Percentiles rank a stretch among this genome's conserved stretches.
phyloP scores from a whole-genome alignment of 2,329 filamentous ascomycete species.

The Penicillium nordicum region DNA sequence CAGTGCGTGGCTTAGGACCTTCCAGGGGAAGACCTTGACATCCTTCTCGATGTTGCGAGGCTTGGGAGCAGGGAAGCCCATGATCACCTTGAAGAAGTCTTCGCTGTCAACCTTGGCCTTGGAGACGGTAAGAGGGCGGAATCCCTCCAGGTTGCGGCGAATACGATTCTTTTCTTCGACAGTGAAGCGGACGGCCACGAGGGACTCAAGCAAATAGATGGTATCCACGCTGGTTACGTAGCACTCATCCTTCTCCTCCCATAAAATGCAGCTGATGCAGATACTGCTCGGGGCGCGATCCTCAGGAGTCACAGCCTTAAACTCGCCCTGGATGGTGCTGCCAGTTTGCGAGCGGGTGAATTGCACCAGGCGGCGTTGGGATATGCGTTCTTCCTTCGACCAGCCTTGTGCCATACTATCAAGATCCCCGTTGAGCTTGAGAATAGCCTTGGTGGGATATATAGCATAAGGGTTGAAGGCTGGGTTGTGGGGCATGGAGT shows the following conservation, averaged over 20 bases:
- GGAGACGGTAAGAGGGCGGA: conserved; percentile 86
- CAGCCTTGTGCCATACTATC: conserved; percentile 79
- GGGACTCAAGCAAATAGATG: conserved; percentile 86
- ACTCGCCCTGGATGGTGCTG: conserved; percentile 75
- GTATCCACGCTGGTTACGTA: conserved; percentile 97
- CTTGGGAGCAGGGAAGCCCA: conserved; percentile 93
- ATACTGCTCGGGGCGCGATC: conserved; percentile 80
- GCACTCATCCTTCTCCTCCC: conserved; percentile 86
- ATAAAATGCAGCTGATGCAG: conserved; percentile 96
- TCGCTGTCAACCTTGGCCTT: conserved; percentile 91
- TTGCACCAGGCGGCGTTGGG: conserved; percentile 78
- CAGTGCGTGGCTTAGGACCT: conserved; percentile 76
- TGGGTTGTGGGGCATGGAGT: conserved; percentile 46
- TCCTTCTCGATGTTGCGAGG: conserved; percentile 98
- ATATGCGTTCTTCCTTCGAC: conserved; percentile 75
- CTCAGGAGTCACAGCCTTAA: conserved; percentile 73
- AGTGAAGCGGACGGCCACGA: conserved; percentile 82
- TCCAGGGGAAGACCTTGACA: conserved; percentile 98
- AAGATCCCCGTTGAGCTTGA: conserved; percentile 83
- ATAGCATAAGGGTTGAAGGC: conserved; percentile 75
- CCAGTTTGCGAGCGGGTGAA: conserved; percentile 81
- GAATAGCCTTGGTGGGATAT: conserved; percentile 76
- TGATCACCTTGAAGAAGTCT: conserved; percentile 98
- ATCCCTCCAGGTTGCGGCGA: conserved; percentile 89
- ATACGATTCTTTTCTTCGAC: conserved; percentile 99